These are phyloP conservation scores for Hyaloscypha hepaticicola DNA, from an alignment of 495 filamentous ascomycete genomes.

Conservation along the genomic window DNA sequence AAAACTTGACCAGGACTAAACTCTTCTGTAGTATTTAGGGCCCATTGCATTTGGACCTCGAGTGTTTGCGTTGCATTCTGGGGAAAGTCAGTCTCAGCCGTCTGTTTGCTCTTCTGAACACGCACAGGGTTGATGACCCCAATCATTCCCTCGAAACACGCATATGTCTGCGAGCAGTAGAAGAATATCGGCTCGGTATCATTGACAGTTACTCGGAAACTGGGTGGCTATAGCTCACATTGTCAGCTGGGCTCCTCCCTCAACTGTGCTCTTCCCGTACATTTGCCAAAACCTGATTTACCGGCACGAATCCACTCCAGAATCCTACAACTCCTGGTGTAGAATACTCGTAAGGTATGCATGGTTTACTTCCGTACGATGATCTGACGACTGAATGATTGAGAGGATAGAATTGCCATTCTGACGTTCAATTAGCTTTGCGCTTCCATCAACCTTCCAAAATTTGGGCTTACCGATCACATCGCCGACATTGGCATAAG, in stretches of 20 bases:
- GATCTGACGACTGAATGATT: constrained; percentile 60
- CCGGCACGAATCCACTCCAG: constrained; percentile 41
- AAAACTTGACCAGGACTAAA: constrained; percentile 24
- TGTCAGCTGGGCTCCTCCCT: background rate
- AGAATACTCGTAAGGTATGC: constrained; percentile 56
- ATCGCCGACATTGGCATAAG: constrained; percentile 39
- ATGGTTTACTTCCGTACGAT: constrained; percentile 49
- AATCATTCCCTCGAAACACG: constrained; percentile 45
- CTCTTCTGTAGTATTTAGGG: constrained; percentile 17
- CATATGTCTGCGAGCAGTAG: constrained; percentile 54
- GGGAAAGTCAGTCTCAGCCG: background rate
- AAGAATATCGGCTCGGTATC: constrained; percentile 58
- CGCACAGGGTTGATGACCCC: constrained; percentile 47
- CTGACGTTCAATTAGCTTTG: constrained; percentile 22
- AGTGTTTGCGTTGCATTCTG: constrained; percentile 28
- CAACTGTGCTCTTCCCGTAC: constrained; percentile 27
- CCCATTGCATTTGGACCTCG: constrained; percentile 11
- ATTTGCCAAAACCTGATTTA: constrained; percentile 31
- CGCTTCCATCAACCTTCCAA: background rate
- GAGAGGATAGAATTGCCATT: constrained; percentile 57
- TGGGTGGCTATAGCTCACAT: constrained; percentile 39
- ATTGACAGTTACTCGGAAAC: constrained; percentile 53
- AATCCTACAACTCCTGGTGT: constrained; percentile 44
- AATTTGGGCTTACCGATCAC: constrained; percentile 35
- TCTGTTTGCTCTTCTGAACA: background rate